phyloP scores from a whole-genome alignment of 495 filamentous ascomycete species.

The Hypoxylon subgilvum region DNA sequence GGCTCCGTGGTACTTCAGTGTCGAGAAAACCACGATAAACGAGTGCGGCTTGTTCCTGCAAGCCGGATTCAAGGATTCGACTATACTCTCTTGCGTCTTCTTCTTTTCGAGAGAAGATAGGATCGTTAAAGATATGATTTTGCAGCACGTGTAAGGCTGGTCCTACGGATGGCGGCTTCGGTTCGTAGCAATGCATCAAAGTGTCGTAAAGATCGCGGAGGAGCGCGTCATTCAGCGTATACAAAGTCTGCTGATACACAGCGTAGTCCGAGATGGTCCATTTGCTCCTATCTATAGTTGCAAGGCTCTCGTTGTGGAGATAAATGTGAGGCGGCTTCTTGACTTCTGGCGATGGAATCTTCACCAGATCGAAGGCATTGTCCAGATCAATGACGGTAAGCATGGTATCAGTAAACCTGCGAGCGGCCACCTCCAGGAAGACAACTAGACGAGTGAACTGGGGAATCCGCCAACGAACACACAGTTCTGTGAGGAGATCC shows the following conservation, averaged over 20 bases:
- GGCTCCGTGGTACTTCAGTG: slow-evolving; percentile 72
- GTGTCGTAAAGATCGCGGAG: slow-evolving; percentile 86
- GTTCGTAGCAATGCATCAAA: slow-evolving; percentile 84
- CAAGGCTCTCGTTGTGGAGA: slow-evolving; percentile 47
- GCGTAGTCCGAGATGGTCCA: slow-evolving; percentile 86
- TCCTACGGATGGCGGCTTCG: slow-evolving; percentile 79
- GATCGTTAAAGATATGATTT: slow-evolving; percentile 80
- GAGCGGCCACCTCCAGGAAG: slow-evolving; percentile 82
- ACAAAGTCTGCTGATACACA: slow-evolving; percentile 74
- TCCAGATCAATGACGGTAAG: slow-evolving; percentile 81
- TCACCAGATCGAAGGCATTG: slow-evolving; percentile 78
- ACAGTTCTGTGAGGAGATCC: slow-evolving; percentile 84
- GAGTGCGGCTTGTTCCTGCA: slow-evolving; percentile 72
- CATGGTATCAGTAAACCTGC: slow-evolving; percentile 86
- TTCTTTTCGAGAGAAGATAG: slow-evolving; percentile 69
- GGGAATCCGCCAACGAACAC: slow-evolving; percentile 88
- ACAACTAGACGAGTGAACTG: slow-evolving; percentile 78
- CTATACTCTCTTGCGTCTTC: slow-evolving; percentile 73
- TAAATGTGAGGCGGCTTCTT: slow-evolving; percentile 56
- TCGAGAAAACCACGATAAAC: slow-evolving; percentile 76
- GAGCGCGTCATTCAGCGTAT: slow-evolving; percentile 78
- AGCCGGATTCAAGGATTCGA: slow-evolving; percentile 70
- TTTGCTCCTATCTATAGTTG: slow-evolving; percentile 53
- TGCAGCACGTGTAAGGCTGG: slow-evolving; percentile 83
- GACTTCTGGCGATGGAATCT: slow-evolving; percentile 67